A percentile compares a stretch with the other conserved stretches of the same genome.
These are phyloP conservation scores for Lachnum nothofagi DNA, from an alignment of 2,329 filamentous ascomycete genomes.

Conservation along the genomic window DNA sequence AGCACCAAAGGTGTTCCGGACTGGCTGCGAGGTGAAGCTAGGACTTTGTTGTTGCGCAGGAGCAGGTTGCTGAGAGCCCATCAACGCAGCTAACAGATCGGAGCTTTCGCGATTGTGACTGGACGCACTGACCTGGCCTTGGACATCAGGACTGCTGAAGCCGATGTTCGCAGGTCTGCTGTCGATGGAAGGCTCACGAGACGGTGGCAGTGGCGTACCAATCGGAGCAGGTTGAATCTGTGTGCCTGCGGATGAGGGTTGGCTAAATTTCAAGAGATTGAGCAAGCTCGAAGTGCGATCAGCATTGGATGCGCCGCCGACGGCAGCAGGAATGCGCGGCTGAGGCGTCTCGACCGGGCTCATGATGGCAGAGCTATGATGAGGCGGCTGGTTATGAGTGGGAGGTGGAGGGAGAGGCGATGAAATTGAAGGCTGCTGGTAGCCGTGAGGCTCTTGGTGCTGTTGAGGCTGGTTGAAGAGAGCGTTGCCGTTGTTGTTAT, in stretches of 20 bases:
- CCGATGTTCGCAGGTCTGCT: background rate
- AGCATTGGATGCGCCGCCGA: constrained; percentile 34
- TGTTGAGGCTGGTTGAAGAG: constrained; percentile 27
- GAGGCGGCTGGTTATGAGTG: constrained; percentile 47
- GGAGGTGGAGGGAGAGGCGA: constrained; percentile 55
- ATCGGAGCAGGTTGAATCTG: constrained; percentile 25
- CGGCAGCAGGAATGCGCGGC: constrained; percentile 35
- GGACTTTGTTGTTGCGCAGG: constrained; percentile 23
- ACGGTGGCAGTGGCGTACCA: constrained; percentile 28
- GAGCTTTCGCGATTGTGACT: constrained; percentile 19
- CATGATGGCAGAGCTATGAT: constrained; percentile 52
- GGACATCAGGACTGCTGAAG: constrained; percentile 20
- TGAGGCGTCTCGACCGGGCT: constrained; percentile 47
- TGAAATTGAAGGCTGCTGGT: constrained; percentile 53
- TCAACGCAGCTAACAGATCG: constrained; percentile 32
- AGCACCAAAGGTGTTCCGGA: constrained; percentile 34
- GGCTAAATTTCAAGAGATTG: constrained; percentile 61
- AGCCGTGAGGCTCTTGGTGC: constrained; percentile 33
- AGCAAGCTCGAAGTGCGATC: constrained; percentile 54
- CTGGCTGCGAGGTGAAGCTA: constrained; percentile 25
- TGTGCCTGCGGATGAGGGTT: constrained; percentile 36
- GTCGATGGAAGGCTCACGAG: constrained; percentile 24
- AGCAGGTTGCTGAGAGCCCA: constrained; percentile 25
- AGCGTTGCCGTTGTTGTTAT: constrained; percentile 22
- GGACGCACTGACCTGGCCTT: constrained; percentile 17